Conservation (phyloP, 2,329 filamentous ascomycete species). For the Cordyceps tenuipes region DNA sequence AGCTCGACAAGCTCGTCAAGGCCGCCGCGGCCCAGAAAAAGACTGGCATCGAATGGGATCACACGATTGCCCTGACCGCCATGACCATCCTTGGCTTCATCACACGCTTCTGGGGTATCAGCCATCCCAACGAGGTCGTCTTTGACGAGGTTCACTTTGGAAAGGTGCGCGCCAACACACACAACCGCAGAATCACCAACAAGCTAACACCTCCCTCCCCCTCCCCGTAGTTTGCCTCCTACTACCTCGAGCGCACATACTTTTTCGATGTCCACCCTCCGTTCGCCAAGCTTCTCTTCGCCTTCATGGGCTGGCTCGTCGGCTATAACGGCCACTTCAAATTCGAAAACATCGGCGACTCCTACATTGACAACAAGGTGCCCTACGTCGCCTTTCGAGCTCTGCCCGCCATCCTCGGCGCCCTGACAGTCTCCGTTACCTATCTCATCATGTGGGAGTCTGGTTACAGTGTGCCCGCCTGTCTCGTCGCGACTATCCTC, state of each 20-base stretch:
- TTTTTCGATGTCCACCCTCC: conserved; percentile 99
- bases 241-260: conserved; percentile 92
- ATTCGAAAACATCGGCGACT: conserved; percentile 99
- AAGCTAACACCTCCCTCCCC: neutral
- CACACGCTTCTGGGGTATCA: conserved; percentile 94
- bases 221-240: conserved; percentile 55
- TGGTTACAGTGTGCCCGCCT: conserved; percentile 90
- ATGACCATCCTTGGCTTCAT: conserved; percentile 80
- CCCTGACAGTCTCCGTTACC: conserved; percentile 85
- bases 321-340: conserved; percentile 96
- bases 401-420: conserved; percentile 83
- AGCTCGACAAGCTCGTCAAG: conserved; percentile 42
- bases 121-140: conserved; percentile 90
- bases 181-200: neutral
- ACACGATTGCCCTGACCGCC: conserved; percentile 67
- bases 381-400: conserved; percentile 95
- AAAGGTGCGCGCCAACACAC: conserved; percentile 58
- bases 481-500: conserved; percentile 74
- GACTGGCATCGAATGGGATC: conserved; percentile 64
- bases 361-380: conserved; percentile 93
- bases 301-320: conserved; percentile 92
- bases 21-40: conserved; percentile 25
- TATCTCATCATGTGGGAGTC: conserved; percentile 99
- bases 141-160: conserved; percentile 99
- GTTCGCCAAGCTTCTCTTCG: conserved; percentile 96